phyloP scores from a whole-genome alignment of 441 rosid genomes.

The Populus trichocarpa region DNA sequence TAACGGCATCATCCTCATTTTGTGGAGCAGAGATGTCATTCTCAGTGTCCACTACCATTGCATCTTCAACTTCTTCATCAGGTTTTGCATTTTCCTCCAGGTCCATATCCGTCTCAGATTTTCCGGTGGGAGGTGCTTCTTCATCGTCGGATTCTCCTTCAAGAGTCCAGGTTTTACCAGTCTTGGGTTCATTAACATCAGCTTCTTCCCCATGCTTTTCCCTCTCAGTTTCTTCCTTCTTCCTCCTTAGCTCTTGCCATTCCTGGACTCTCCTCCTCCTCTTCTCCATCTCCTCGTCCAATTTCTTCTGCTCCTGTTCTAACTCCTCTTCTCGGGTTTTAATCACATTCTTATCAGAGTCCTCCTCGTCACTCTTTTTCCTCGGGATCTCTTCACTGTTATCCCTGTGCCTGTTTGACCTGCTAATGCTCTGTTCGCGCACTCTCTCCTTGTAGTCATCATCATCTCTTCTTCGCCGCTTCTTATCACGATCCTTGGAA shows the following conservation, averaged over 20 bases:
- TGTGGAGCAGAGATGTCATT: conserved; percentile 5
- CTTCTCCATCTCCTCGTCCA: conserved; percentile 90
- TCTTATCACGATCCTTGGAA: conserved; percentile 38
- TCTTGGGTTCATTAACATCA: conserved; percentile 42
- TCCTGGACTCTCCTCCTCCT: conserved; percentile 95
- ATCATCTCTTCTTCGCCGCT: conserved; percentile 42
- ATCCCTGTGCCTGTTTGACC: conserved; percentile 45
- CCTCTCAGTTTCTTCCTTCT: conserved; percentile 70
- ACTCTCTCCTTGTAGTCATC: conserved; percentile 49
- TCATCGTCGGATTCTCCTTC: conserved; percentile 85
- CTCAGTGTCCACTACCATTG: no score
- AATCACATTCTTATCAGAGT: conserved; percentile 42
- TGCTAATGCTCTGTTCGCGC: conserved; percentile 47
- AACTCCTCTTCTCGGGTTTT: conserved; percentile 64
- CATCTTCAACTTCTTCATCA: no score
- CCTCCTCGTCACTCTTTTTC: conserved; percentile 41
- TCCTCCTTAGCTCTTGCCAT: conserved; percentile 91
- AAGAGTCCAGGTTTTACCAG: conserved; percentile 85
- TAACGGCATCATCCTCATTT: conserved; percentile 33
- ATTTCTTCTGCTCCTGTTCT: conserved; percentile 60
- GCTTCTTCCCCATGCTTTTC: conserved; percentile 45
- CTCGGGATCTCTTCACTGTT: conserved; percentile 51
- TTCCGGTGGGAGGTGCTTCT: no score
- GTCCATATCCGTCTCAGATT: no score
- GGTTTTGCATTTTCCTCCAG: no score